phyloP scores from a whole-genome alignment of 176 grass and related monocot species.

The Phoenix roebelenii region DNA sequence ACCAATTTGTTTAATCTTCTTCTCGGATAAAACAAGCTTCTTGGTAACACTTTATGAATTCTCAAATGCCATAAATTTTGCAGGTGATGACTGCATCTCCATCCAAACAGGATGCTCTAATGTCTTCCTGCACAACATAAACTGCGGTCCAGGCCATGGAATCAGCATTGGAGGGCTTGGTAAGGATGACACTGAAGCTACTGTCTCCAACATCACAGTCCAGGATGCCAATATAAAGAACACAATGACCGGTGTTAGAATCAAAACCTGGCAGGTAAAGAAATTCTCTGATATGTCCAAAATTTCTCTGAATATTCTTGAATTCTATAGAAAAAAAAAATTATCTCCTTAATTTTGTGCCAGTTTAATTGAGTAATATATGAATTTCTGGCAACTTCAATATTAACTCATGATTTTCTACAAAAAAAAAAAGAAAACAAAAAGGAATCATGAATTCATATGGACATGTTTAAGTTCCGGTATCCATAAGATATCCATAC shows the following conservation, averaged over 20 bases:
- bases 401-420: too few species aligned
- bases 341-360: too few species aligned
- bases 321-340: too few species aligned
- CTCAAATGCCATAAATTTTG: background rate
- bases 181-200: constrained; percentile 27
- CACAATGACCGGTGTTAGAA: constrained; percentile 42
- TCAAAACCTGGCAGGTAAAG: constrained; percentile 77
- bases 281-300: too few species aligned
- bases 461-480: too few species aligned
- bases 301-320: too few species aligned
- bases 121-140: constrained; percentile 34
- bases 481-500: background rate
- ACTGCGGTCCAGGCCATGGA: constrained; percentile 59
- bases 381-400: too few species aligned
- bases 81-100: constrained; percentile 69
- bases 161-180: constrained; percentile 72
- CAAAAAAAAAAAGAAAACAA: too few species aligned
- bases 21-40: too few species aligned
- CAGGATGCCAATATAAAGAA: constrained; percentile 28
- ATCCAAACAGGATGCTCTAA: constrained; percentile 57
- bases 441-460: too few species aligned
- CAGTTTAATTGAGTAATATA: too few species aligned
- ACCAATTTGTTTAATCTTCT: too few species aligned
- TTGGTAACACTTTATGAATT: background rate
- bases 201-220: constrained; percentile 35